These are phyloP conservation scores for Aspergillus sclerotialis DNA, from an alignment of 2,329 filamentous ascomycete genomes.

Conservation along the genomic window DNA sequence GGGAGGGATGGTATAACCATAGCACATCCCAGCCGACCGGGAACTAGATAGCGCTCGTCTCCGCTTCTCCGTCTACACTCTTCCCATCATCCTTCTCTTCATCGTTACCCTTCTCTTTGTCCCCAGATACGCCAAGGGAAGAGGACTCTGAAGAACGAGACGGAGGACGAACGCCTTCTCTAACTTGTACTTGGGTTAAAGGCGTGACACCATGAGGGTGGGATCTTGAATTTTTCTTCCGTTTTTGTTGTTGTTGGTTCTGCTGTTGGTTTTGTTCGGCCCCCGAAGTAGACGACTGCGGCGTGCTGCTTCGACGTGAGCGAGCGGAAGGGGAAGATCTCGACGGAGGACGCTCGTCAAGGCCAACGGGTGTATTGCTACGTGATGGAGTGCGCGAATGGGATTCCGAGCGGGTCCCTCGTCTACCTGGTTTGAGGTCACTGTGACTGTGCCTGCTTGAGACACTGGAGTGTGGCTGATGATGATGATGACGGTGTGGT, in stretches of 20 bases:
- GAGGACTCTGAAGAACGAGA: slow-evolving; percentile 32
- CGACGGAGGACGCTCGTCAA: slow-evolving; percentile 30
- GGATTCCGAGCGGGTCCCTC: slow-evolving; percentile 31
- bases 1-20: no score
- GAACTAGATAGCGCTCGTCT: no score
- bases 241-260: slow-evolving; percentile 24
- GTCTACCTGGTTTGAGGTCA: slow-evolving; percentile 25
- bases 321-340: slow-evolving; percentile 24
- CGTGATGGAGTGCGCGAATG: slow-evolving; percentile 38
- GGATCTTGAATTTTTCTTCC: slow-evolving; percentile 23
- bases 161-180: slow-evolving; percentile 25
- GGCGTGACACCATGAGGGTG: slow-evolving; percentile 26
- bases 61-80: no score
- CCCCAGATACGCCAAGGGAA: slow-evolving; percentile 12
- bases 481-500: slow-evolving; percentile 17
- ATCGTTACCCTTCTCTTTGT: slow-evolving; percentile 19
- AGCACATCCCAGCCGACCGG: no score
- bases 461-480: slow-evolving; percentile 21
- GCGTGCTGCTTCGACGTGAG: slow-evolving; percentile 29
- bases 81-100: no score
- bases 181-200: slow-evolving; percentile 30
- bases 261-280: slow-evolving; percentile 22
- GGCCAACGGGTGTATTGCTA: slow-evolving; percentile 33
- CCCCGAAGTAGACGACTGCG: slow-evolving; percentile 19
- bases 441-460: slow-evolving; percentile 17